Base-by-base conservation (phyloP, 352 stramenopile genomes). In the Pythium monospermum region DNA sequence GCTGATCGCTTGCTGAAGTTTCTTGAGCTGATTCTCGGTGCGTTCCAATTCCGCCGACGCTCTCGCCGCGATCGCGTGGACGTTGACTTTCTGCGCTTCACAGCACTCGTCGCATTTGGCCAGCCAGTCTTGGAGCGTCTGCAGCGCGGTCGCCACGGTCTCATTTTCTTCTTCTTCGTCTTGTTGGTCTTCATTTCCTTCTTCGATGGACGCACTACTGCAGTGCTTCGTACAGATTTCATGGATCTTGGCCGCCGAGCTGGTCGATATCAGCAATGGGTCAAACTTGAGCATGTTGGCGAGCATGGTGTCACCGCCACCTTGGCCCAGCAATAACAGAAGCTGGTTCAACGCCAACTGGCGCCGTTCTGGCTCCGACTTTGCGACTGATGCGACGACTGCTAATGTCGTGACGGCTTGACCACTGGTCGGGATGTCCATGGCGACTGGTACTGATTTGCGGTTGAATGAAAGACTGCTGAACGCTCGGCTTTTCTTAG, bases 261-360 rank as follows among this genome's bases (percentile, higher is more conserved):
- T 19, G 1, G 63, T 47, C 10, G 71, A 83, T 3, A 83, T 65
- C 11, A 69, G 43, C 11, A 84, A 35, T 18, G 76, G 73, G 38
- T 87, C 73, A 18, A 87, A 81, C 19, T 70, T 71, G 5, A 83
- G 71, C 70, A 87, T 83, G 18, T 57, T 71, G 23, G 78, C 68
- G 28, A 83, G 43, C 54, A 87, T 64, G 1, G 59, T 66, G 49
- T 69, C 64, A 2, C 75, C 76, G 6, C 57, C 61, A 11, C 62
- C 53, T 2, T 61, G 73, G 8, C 50, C 64, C 3, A 87, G 49
- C 76, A 87, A 82, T 8, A 57, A 36, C 26, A 66, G 47, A 23
- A 87, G 44, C 40, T 83, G 76, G 8, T 60, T 68, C 44, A 72
- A 26, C 2, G 71, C 70, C 21, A 83, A 46, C 1, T 16, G 21